Percentiles rank a stretch among this genome's conserved stretches.
These are phyloP conservation scores for Neurospora sp. DNA, from an alignment of 495 filamentous ascomycete genomes.

Conservation along the genomic window DNA sequence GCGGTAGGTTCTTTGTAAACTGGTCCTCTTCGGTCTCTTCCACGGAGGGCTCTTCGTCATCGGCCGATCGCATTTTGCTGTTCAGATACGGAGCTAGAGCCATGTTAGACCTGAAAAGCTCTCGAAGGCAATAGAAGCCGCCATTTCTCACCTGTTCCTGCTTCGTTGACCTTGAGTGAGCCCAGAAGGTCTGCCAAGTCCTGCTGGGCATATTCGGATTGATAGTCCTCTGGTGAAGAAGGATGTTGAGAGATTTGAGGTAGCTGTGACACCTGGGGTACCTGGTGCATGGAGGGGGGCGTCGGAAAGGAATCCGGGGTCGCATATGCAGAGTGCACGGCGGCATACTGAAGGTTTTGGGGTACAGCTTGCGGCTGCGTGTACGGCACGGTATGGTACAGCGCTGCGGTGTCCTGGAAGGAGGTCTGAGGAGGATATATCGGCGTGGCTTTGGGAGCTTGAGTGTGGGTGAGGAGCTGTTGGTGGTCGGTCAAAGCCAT, in stretches of 20 bases:
- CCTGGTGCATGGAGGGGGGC: constrained; percentile 36
- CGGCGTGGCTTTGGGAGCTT: constrained; percentile 23
- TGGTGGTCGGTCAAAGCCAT: constrained; percentile 32
- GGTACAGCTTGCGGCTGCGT: constrained; percentile 31
- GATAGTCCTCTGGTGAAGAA: constrained; percentile 39
- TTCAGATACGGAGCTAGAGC: constrained; percentile 73
- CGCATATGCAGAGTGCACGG: constrained; percentile 35
- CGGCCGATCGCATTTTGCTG: constrained; percentile 49
- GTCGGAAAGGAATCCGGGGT: constrained; percentile 41
- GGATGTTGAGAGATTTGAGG: constrained; percentile 23
- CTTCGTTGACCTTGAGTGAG: constrained; percentile 78
- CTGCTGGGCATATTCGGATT: constrained; percentile 60
- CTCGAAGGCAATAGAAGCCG: neutral
- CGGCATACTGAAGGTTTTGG: constrained; percentile 39
- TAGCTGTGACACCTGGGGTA: neutral
- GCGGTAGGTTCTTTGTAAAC: constrained; percentile 41
- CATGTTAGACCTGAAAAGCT: constrained; percentile 5
- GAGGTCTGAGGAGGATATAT: constrained; percentile 30
- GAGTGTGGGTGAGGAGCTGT: constrained; percentile 23
- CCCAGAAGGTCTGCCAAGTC: constrained; percentile 74
- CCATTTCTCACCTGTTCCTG: constrained; percentile 66
- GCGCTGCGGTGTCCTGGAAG: constrained; percentile 28
- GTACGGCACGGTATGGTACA: constrained; percentile 39
- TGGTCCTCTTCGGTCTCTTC: constrained; percentile 61
- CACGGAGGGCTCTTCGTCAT: constrained; percentile 63